Evolutionary conservation across 2,329 filamentous ascomycete species (phyloP), one percentile per base, ranked within the genome.

Genomic region (Aspergillus caelatus): DNA sequence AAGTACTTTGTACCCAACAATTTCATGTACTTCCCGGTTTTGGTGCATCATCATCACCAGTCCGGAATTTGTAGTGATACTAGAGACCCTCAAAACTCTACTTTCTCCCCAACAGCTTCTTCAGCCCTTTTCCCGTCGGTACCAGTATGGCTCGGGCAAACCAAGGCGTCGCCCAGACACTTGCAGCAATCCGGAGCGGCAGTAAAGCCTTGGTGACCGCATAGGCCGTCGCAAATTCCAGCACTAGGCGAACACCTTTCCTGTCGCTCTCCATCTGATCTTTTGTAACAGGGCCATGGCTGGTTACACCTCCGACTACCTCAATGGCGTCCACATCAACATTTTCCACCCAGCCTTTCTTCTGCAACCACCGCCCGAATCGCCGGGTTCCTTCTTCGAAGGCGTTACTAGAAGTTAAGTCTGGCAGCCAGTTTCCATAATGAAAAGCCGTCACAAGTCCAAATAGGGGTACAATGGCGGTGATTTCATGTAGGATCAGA

Each of bases 91-190:
- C 19, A 26, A 39, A 30, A 11, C 50, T 56, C 66, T 72, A 71
- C 57, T 66, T 70, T 60, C 69, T 77, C 39, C 74, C 66, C 65
- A 85, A 80, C 11, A 82, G 19, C 41, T 73, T 74, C 65, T 71
- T 75, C 2, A 82, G 67, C 32, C 74, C 68, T 53, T 74, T 80
- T 34, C 77, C 77, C 34, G 84, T 61, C 1, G 84, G 85, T 41
- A 81, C 72, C 14, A 91, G 78, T 45, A 91, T 80, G 26, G 86
- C 80, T 50, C 89, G 85, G 1, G 94, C 94, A 83, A 98, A 96
- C 91, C 92, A 96, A 4, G 95, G 95, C 54, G 95, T 97, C 16
- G 86, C 90, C 92, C 91, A 96, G 4, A 96, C 85, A 79, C 94
- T 97, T 8, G 88, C 78, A 30, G 90, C 81, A 65, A 99, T 86